Percentiles rank a stretch among this genome's conserved stretches.
Conservation (phyloP, 2,329 filamentous ascomycete genomes). For the Purpureocillium takamizusanense region DNA sequence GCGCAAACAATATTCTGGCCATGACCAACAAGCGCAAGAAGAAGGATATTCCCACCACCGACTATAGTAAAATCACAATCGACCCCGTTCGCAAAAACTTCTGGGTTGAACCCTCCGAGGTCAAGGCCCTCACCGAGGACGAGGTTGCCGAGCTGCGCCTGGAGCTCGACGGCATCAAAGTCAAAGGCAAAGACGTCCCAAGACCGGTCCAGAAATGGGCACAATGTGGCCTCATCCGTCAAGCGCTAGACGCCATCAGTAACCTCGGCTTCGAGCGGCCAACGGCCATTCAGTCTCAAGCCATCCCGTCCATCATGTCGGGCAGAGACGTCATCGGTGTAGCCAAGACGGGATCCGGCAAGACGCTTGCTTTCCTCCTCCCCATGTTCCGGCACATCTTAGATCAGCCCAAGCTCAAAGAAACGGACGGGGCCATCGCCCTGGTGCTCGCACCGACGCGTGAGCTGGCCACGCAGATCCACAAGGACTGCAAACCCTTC, state of each 20-base stretch:
- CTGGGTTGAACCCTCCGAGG: slow-evolving; percentile 81
- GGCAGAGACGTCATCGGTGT: slow-evolving; percentile 93
- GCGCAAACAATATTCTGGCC: slow-evolving; percentile 39
- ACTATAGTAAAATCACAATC: slow-evolving; percentile 81
- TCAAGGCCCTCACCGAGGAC: slow-evolving; percentile 73
- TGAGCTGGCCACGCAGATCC: slow-evolving; percentile 89
- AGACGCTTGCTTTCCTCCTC: slow-evolving; percentile 89
- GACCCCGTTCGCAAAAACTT: slow-evolving; percentile 87
- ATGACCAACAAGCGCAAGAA: slow-evolving; percentile 68
- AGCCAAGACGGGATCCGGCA: slow-evolving; percentile 95
- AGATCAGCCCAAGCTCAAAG: slow-evolving; percentile 74
- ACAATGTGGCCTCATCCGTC: slow-evolving; percentile 81
- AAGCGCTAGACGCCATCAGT: slow-evolving; percentile 78
- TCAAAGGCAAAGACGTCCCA: slow-evolving; percentile 77
- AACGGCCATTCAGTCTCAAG: slow-evolving; percentile 91
- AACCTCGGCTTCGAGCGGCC: slow-evolving; percentile 78
- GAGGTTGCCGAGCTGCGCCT: slow-evolving; percentile 74
- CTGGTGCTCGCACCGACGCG: slow-evolving; percentile 91
- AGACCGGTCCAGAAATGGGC: slow-evolving; percentile 96
- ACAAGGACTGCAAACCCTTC: slow-evolving; percentile 90
- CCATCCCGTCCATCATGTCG: slow-evolving; percentile 90
- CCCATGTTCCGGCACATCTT: slow-evolving; percentile 98
- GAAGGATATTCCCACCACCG: slow-evolving; percentile 82
- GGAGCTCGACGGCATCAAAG: slow-evolving; percentile 92
- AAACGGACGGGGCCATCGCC: slow-evolving; percentile 78